A percentile compares a stretch with the other conserved stretches of the same genome.
These are phyloP conservation scores for Citrullus amarus DNA, from an alignment of 306 rosid species.

Conservation along the genomic window DNA sequence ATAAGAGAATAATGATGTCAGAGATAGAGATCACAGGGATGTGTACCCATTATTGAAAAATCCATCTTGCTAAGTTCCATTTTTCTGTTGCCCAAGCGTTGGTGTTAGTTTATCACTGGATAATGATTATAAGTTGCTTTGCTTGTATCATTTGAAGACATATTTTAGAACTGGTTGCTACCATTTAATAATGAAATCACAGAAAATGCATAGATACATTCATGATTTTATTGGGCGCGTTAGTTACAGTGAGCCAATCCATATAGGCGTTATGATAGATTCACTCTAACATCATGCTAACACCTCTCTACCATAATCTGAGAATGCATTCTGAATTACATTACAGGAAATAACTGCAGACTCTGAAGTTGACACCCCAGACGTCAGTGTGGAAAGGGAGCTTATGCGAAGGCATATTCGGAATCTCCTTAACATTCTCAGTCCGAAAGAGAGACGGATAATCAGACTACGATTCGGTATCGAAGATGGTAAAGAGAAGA, in stretches of 20 bases:
- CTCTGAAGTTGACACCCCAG: conserved; percentile 47
- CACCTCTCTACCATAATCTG: not conserved
- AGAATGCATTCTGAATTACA: not conserved
- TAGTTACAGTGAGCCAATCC: not conserved
- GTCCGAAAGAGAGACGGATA: conserved; percentile 51
- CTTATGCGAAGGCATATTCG: conserved; percentile 70
- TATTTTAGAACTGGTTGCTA: not conserved
- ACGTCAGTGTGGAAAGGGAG: conserved; percentile 45
- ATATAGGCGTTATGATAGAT: not conserved
- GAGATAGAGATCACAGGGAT: not conserved
- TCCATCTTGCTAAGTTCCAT: not conserved
- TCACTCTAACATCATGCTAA: not conserved
- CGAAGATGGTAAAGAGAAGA: conserved; percentile 48
- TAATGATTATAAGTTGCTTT: not conserved
- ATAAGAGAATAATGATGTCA: not conserved
- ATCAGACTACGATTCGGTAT: conserved; percentile 76
- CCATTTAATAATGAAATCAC: not conserved
- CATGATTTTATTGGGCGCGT: not conserved
- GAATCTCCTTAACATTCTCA: conserved; percentile 42
- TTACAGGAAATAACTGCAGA: conserved; percentile 88
- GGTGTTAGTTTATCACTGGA: not conserved
- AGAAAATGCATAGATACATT: not conserved
- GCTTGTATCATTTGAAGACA: not conserved
- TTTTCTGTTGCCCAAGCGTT: not conserved
- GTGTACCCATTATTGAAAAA: not conserved